phyloP scores from a whole-genome alignment of 2,329 filamentous ascomycete genomes.

The Tolypocladium album region DNA sequence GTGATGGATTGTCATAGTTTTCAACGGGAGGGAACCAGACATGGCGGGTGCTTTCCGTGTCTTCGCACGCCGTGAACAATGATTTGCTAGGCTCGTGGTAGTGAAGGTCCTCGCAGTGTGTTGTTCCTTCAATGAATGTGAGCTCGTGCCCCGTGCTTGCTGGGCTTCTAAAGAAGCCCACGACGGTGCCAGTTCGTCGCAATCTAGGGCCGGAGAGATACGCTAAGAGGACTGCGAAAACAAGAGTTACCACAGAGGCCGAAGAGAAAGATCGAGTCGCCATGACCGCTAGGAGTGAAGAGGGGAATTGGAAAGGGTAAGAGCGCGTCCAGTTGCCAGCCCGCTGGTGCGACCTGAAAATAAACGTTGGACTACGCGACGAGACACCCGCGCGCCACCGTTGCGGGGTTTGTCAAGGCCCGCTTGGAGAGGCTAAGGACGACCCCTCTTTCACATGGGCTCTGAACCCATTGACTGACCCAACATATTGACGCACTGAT shows the following conservation, averaged over 20 bases:
- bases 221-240: constrained; percentile 2
- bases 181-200: constrained; percentile 5
- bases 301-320: too few relatives aligned
- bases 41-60: constrained; percentile 26
- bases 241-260: background rate
- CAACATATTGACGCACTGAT: too few relatives aligned
- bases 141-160: constrained; percentile 19
- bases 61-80: constrained; percentile 48
- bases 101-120: constrained; percentile 50
- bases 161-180: constrained; percentile 16
- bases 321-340: background rate
- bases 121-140: constrained; percentile 36
- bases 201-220: constrained; percentile 3
- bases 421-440: too few relatives aligned
- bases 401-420: background rate
- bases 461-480: too few relatives aligned
- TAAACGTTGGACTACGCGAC: background rate
- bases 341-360: too few relatives aligned
- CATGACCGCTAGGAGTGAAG: background rate
- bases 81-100: constrained; percentile 34
- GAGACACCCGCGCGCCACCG: background rate
- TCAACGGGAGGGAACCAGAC: constrained; percentile 41
- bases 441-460: too few relatives aligned
- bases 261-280: background rate
- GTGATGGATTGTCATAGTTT: constrained; percentile 27